A percentile compares a stretch with the other conserved stretches of the same genome.
phyloP scores from a whole-genome alignment of 192 early-diverging fungal genomes.

The Mortierella hygrophila region DNA sequence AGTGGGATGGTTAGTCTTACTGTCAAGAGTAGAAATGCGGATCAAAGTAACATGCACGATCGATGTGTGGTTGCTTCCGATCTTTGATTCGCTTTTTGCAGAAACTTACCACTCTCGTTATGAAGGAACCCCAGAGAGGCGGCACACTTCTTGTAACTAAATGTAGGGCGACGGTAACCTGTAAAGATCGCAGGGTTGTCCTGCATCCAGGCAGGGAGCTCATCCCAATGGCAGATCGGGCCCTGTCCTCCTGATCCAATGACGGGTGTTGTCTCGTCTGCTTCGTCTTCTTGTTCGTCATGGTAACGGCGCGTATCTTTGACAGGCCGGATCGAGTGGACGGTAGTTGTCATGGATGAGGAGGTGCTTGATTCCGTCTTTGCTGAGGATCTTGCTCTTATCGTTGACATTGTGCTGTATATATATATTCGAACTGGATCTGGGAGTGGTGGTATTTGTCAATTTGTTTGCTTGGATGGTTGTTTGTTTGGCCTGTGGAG shows the following conservation, averaged over 20 bases:
- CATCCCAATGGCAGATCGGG: constrained; percentile 46
- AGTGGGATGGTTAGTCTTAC: neutral
- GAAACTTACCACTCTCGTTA: constrained; percentile 85
- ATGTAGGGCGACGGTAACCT: constrained; percentile 84
- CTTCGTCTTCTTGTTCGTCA: neutral
- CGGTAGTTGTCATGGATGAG: constrained; percentile 10
- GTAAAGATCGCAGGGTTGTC: constrained; percentile 85
- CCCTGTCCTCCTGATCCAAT: constrained; percentile 12
- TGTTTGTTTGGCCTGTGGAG: neutral
- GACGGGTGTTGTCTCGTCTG: neutral
- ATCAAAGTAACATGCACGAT: neutral
- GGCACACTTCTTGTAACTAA: constrained; percentile 83
- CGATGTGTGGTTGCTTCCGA: neutral
- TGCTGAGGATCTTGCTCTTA: constrained; percentile 24
- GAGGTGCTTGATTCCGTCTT: neutral
- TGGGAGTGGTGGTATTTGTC: neutral
- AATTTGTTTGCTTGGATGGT: neutral
- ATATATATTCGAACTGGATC: neutral
- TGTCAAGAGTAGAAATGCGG: neutral
- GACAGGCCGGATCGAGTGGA: constrained; percentile 11
- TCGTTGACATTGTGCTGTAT: neutral
- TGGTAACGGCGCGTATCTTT: neutral
- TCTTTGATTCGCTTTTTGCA: neutral
- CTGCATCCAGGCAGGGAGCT: constrained; percentile 83
- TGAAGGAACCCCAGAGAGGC: constrained; percentile 85